Evolutionary conservation across 768 basidiomycete genomes (phyloP).

Genomic region (Mycena vulgaris): DNA sequence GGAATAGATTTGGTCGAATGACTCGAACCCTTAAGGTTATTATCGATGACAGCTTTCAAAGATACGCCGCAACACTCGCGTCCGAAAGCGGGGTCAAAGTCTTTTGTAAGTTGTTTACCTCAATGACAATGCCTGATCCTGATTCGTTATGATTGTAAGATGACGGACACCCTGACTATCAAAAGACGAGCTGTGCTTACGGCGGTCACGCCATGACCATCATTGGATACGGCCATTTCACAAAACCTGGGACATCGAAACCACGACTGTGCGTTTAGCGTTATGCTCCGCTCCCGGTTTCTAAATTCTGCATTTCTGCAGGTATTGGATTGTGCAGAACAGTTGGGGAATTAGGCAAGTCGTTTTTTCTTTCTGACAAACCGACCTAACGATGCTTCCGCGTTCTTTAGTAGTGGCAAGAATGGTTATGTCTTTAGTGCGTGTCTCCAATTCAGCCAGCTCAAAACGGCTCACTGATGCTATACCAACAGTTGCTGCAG

Average conservation of each 20-base stretch:
- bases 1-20: not conserved
- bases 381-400: too few species aligned
- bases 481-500: conserved; percentile 2
- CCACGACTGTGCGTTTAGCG: not conserved
- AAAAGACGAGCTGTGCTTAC: conserved; percentile 11
- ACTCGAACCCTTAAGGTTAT: not conserved
- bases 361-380: too few species aligned
- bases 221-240: not conserved
- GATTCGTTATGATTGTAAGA: conserved; percentile 8
- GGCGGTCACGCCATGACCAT: conserved; percentile 16
- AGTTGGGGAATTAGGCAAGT: conserved; percentile 21
- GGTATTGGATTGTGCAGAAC: conserved; percentile 23
- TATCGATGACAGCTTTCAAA: not conserved
- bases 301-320: not conserved
- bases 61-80: not conserved
- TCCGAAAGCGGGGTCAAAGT: not conserved
- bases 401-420: conserved; percentile 4
- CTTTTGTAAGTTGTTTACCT: conserved; percentile 1
- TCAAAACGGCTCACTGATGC: not conserved
- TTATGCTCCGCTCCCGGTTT: not conserved
- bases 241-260: not conserved
- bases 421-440: conserved; percentile 6
- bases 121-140: not conserved
- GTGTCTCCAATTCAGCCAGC: conserved; percentile 3
- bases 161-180: conserved; percentile 8